Conservation (phyloP, 2,329 filamentous ascomycete genomes). For the Trichoderma sp. region DNA sequence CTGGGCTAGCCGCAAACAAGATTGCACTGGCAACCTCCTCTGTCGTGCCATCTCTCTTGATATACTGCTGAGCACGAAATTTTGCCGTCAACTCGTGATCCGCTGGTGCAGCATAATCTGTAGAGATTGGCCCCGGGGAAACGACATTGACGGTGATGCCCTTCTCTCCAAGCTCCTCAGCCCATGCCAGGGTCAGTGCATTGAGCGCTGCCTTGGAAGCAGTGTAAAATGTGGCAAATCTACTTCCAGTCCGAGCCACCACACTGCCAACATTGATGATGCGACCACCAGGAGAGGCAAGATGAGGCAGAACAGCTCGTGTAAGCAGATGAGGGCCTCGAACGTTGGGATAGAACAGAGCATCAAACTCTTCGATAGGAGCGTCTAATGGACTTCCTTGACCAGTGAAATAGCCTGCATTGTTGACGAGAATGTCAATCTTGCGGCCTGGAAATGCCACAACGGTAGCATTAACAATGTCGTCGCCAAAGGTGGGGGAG, state of each 20-base stretch:
- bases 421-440: slow-evolving; percentile 58
- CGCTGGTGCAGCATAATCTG: slow-evolving; percentile 50
- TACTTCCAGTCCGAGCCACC: slow-evolving; percentile 34
- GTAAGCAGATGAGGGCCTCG: slow-evolving; percentile 55
- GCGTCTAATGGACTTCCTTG: slow-evolving; percentile 43
- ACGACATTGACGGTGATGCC: slow-evolving; percentile 48
- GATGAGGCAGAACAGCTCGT: slow-evolving; percentile 46
- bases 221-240: slow-evolving; percentile 49
- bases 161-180: slow-evolving; percentile 52
- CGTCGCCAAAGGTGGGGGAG: slow-evolving; percentile 54
- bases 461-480: slow-evolving; percentile 52
- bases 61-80: slow-evolving; percentile 29
- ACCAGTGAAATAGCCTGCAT: slow-evolving; percentile 53
- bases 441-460: slow-evolving; percentile 43
- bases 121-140: slow-evolving; percentile 46
- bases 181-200: slow-evolving; percentile 52
- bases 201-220: slow-evolving; percentile 58
- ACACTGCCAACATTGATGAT: slow-evolving; percentile 52
- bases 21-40: slow-evolving; percentile 23
- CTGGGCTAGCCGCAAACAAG: slow-evolving; percentile 20
- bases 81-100: slow-evolving; percentile 37
- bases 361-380: slow-evolving; percentile 51
- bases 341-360: slow-evolving; percentile 50
- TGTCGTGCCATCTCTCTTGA: slow-evolving; percentile 21
- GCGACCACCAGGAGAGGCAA: slow-evolving; percentile 42